Conservation (phyloP, 495 filamentous ascomycete genomes). For the Neurospora discreta region DNA sequence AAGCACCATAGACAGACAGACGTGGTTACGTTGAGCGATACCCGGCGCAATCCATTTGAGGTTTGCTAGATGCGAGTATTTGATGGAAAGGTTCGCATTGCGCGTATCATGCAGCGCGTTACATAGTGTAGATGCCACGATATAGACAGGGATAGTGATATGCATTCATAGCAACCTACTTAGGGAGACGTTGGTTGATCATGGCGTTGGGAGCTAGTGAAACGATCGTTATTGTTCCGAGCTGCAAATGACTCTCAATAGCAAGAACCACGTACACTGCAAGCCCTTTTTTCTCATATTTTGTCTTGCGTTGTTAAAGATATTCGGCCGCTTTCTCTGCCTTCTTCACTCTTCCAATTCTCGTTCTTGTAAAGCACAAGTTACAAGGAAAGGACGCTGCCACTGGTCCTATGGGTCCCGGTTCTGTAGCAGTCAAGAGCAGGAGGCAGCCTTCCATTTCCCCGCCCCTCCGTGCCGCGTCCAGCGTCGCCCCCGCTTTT, state of each 20-base stretch:
- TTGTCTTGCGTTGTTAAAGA: background rate
- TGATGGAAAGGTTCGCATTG: background rate
- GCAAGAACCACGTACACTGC: background rate
- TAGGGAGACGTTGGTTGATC: background rate
- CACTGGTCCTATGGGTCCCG: background rate
- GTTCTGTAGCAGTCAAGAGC: too few species aligned
- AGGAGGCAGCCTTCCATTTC: background rate
- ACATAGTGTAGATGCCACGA: background rate
- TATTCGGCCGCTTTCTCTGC: slow-evolving; percentile 2
- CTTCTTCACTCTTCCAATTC: background rate
- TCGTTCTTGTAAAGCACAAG: background rate
- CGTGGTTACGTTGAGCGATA: background rate
- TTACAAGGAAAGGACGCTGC: background rate
- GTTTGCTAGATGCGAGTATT: too few species aligned
- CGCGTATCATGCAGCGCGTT: background rate
- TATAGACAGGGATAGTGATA: background rate
- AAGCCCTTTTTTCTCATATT: background rate
- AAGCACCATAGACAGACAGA: background rate
- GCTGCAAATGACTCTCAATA: background rate
- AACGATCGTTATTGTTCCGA: background rate
- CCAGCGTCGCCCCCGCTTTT: background rate
- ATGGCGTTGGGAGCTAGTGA: background rate
- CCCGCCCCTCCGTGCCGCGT: background rate
- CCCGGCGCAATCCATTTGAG: background rate
- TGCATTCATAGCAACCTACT: background rate